Percentiles rank a stretch among this genome's conserved stretches.
These are phyloP conservation scores for Schwanniomyces yamadae DNA, from an alignment of 805 yeast species.

Conservation along the genomic window DNA sequence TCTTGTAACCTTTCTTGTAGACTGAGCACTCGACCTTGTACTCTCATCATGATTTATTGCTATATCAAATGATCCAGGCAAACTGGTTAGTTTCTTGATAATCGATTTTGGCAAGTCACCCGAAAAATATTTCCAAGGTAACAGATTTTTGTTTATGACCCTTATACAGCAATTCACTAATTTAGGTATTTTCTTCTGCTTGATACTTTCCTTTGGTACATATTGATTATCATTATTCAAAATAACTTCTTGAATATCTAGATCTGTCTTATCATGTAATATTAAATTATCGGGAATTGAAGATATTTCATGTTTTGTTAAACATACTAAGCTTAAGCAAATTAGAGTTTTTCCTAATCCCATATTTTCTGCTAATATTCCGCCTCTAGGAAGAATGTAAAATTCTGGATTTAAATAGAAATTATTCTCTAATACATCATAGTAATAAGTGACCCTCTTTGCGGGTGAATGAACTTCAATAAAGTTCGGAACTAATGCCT, in stretches of 20 bases:
- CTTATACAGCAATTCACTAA: slow-evolving; percentile 42
- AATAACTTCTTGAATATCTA: background rate
- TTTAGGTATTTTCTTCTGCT: background rate
- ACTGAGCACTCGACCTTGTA: background rate
- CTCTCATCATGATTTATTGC: slow-evolving; percentile 11
- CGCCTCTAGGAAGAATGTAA: slow-evolving; percentile 55
- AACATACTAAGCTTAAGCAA: slow-evolving; percentile 54
- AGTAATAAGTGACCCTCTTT: slow-evolving; percentile 21
- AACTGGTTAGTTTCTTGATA: slow-evolving; percentile 25
- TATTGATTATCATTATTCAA: slow-evolving; percentile 23
- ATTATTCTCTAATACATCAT: slow-evolving; percentile 31
- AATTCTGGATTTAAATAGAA: slow-evolving; percentile 39
- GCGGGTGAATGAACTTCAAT: slow-evolving; percentile 21
- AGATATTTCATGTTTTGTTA: slow-evolving; percentile 50
- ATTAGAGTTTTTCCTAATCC: slow-evolving; percentile 66
- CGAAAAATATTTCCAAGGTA: slow-evolving; percentile 56
- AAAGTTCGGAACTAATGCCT: slow-evolving; percentile 35
- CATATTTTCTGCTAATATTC: slow-evolving; percentile 67
- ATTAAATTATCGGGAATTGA: slow-evolving; percentile 38
- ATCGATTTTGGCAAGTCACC: slow-evolving; percentile 47
- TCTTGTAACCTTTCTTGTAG: slow-evolving; percentile 7
- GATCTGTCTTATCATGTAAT: slow-evolving; percentile 11
- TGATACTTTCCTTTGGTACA: slow-evolving; percentile 42
- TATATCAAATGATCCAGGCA: slow-evolving; percentile 48
- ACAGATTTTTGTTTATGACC: slow-evolving; percentile 43